Evolutionary conservation across 768 basidiomycete genomes (phyloP), one percentile per base, ranked within the genome.

Genomic region (Rhodotorula babjevae): DNA sequence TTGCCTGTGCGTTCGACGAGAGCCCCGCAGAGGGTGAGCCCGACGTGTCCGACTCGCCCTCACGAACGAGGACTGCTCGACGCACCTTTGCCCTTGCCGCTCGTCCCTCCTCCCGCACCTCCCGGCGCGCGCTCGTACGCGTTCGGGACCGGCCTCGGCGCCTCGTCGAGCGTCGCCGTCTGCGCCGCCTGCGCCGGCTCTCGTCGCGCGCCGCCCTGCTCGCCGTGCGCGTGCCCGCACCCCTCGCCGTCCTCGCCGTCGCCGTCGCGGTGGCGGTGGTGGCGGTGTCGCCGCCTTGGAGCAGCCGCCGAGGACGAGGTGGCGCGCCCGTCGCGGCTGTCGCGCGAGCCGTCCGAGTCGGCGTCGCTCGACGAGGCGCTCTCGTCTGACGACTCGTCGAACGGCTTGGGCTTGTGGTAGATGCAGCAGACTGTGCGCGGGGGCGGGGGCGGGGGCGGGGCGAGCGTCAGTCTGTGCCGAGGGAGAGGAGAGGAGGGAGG

Each of bases 331-430:
- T 59, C 49, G 25, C 66, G 66, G 8, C 58, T 68, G n/a, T 66
- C 71, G 58, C 11, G 10, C 16, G 65, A 71, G 29, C 62, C 62
- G 59, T 68, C 67, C 29, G 53, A 61, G 29, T 72, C 71, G 11
- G 2, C 25, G 67, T 29, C 67, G 5, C 56, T 58, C 46, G 47
- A 50, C 18, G 64, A 71, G 31, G 21, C 47, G 31, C 57, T 60
- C 21, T 76, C 74, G 58, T 65, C 74, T 5, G 65, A 67, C 6
- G 74, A 76, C 40, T 76, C 68, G 55, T 76, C 74, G 25, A 72
- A 76, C 40, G 61, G 33, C 42, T 72, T 72, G 14, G 74, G 74
- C 46, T 76, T 76, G 65, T 76, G 74, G 47, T 76, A 76, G 68
- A 76, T 76, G 63, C 74, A 76, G 65, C 74, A 76, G 62, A 76